phyloP scores from a whole-genome alignment of 2,329 filamentous ascomycete genomes.

The Neonectria hederae region DNA sequence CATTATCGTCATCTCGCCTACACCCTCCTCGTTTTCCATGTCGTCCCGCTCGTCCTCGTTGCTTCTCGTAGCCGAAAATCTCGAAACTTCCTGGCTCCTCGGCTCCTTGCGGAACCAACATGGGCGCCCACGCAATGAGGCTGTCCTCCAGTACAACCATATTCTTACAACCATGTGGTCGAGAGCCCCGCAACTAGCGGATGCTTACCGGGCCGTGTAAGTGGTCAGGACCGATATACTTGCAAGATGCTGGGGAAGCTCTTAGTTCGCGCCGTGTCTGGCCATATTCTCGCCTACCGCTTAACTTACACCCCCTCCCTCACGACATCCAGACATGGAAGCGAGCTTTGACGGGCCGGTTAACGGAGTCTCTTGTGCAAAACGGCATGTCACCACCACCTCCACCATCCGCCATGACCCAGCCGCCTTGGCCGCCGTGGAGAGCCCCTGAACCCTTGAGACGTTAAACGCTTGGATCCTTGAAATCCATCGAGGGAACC shows the following conservation, averaged over 20 bases:
- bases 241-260: background rate
- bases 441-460: conserved; percentile 2
- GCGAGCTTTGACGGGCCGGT: conserved; percentile 1
- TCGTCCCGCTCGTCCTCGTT: conserved; percentile 2
- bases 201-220: conserved; percentile 9
- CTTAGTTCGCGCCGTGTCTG: conserved; percentile 3
- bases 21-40: conserved; percentile 4
- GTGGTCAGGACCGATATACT: conserved; percentile 5
- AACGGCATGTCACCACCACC: background rate
- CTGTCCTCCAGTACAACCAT: background rate
- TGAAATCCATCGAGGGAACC: conserved; percentile 25
- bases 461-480: conserved; percentile 6
- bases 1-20: conserved; percentile 23
- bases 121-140: conserved; percentile 13
- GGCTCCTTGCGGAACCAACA: conserved; percentile 11
- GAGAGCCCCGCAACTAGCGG: conserved; percentile 15
- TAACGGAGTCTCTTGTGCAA: background rate
- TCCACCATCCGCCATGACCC: background rate
- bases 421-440: conserved; percentile 12
- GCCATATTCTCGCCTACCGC: conserved; percentile 18
- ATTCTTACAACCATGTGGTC: background rate
- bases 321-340: conserved; percentile 8
- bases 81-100: conserved; percentile 14
- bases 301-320: conserved; percentile 6
- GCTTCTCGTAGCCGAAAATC: conserved; percentile 7